Evolutionary conservation across 2,329 filamentous ascomycete species (phyloP).

Genomic region (Beauveria scarabaeidicola): DNA sequence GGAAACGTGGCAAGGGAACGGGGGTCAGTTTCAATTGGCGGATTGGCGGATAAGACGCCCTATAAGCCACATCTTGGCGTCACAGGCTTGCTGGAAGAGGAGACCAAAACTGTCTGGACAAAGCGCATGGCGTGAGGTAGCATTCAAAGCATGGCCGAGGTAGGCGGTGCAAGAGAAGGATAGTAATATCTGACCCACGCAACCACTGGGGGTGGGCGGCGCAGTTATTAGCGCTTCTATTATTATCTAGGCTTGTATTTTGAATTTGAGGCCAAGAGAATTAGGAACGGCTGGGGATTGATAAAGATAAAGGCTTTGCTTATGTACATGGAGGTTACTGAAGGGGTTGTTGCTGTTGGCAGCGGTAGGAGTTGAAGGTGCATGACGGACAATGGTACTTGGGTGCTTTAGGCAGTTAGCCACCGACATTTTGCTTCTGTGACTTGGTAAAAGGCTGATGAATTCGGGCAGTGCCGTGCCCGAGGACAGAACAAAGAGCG

Average conservation of each 20-base stretch:
- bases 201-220: background rate
- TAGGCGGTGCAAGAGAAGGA: slow-evolving; percentile 1
- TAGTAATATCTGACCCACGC: slow-evolving; percentile 4
- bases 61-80: background rate
- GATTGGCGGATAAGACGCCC: too few species aligned
- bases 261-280: background rate
- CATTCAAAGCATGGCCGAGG: background rate
- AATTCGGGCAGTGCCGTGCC: background rate
- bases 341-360: background rate
- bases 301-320: background rate
- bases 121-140: background rate
- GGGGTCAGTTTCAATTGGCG: too few species aligned
- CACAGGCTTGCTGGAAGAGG: background rate
- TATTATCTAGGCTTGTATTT: slow-evolving; percentile 2
- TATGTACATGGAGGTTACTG: background rate
- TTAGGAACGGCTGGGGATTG: background rate
- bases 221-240: background rate
- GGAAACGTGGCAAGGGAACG: background rate
- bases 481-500: background rate
- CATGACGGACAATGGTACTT: too few species aligned
- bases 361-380: too few species aligned
- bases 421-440: too few species aligned
- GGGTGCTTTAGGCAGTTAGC: too few species aligned
- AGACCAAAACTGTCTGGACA: background rate
- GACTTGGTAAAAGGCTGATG: background rate